Percentiles rank a stretch among this genome's conserved stretches.
Conservation (phyloP, 2,329 filamentous ascomycete genomes). For the Madurella mycetomatis region DNA sequence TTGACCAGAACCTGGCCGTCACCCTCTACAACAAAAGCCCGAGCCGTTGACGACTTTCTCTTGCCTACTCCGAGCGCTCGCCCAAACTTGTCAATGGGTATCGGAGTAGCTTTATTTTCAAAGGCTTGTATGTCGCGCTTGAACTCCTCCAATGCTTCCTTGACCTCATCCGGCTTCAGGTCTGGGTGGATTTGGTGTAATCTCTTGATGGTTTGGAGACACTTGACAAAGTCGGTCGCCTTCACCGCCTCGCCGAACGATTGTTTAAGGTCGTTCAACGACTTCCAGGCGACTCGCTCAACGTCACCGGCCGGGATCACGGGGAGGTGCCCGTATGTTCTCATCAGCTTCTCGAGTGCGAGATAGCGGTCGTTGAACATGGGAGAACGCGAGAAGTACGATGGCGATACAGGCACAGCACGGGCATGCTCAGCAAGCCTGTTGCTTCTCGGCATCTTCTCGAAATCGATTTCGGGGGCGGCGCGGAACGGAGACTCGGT, state of each 20-base stretch:
- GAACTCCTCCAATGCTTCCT: conserved; percentile 61
- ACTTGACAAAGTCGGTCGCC: conserved; percentile 71
- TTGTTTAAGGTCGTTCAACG: conserved; percentile 68
- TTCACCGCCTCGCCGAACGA: conserved; percentile 68
- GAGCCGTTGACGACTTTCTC: conserved; percentile 81
- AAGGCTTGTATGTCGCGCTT: conserved; percentile 70
- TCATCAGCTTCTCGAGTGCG: conserved; percentile 64
- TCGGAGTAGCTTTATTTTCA: conserved; percentile 58
- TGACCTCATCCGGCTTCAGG: conserved; percentile 67
- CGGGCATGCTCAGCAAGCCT: conserved; percentile 53
- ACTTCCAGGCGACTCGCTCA: conserved; percentile 75
- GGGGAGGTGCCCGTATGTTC: conserved; percentile 70
- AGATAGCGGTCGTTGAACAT: conserved; percentile 83
- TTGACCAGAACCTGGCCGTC: conserved; percentile 88
- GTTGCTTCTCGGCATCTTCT: conserved; percentile 30
- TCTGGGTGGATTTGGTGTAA: conserved; percentile 81
- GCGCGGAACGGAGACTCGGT: conserved; percentile 18
- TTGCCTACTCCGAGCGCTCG: conserved; percentile 75
- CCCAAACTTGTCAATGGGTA: conserved; percentile 69
- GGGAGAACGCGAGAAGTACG: conserved; percentile 90
- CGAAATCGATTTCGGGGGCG: conserved; percentile 18
- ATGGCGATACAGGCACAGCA: conserved; percentile 75
- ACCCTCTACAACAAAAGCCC: conserved; percentile 86
- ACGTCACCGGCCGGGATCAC: conserved; percentile 60
- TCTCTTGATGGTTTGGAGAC: conserved; percentile 70